Percentiles rank a stretch among this genome's conserved stretches.
phyloP scores from a whole-genome alignment of 495 filamentous ascomycete genomes.

The Xylaria scruposa region DNA sequence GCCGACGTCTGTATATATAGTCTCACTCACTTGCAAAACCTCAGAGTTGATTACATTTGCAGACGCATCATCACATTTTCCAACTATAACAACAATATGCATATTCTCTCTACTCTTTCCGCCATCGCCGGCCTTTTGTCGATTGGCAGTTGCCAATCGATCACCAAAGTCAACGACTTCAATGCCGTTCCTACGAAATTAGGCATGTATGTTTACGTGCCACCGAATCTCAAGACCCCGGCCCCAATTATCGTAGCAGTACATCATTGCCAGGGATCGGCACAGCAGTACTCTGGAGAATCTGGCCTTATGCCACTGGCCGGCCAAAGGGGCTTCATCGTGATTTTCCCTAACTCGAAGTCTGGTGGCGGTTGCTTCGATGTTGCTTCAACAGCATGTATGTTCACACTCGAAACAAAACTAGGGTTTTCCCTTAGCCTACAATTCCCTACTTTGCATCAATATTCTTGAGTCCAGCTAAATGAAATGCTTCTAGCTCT shows the following conservation, averaged over 20 bases:
- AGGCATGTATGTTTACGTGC: slow-evolving; percentile 64
- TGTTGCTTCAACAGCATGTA: slow-evolving; percentile 42
- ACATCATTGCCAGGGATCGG: slow-evolving; percentile 62
- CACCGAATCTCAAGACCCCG: slow-evolving; percentile 54
- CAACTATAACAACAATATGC: slow-evolving; percentile 40
- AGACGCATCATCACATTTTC: neutral
- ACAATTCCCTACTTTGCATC: neutral
- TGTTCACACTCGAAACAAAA: slow-evolving; percentile 11
- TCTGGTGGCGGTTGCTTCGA: slow-evolving; percentile 44
- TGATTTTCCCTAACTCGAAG: slow-evolving; percentile 48
- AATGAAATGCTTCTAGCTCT: slow-evolving; percentile 40
- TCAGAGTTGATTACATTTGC: neutral
- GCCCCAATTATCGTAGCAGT: slow-evolving; percentile 64
- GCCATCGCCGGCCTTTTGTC: slow-evolving; percentile 41
- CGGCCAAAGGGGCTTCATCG: slow-evolving; percentile 34
- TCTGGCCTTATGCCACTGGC: slow-evolving; percentile 50
- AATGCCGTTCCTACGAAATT: slow-evolving; percentile 52
- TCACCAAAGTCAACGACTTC: slow-evolving; percentile 50
- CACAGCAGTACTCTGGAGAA: slow-evolving; percentile 54
- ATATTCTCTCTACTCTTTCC: slow-evolving; percentile 43
- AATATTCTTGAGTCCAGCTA: neutral
- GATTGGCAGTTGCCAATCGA: slow-evolving; percentile 40
- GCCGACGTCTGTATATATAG: slow-evolving; percentile 11
- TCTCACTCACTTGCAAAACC: neutral
- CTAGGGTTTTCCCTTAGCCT: neutral